Base-by-base conservation (phyloP, 768 basidiomycete species). In the Leccinum variicolor region DNA sequence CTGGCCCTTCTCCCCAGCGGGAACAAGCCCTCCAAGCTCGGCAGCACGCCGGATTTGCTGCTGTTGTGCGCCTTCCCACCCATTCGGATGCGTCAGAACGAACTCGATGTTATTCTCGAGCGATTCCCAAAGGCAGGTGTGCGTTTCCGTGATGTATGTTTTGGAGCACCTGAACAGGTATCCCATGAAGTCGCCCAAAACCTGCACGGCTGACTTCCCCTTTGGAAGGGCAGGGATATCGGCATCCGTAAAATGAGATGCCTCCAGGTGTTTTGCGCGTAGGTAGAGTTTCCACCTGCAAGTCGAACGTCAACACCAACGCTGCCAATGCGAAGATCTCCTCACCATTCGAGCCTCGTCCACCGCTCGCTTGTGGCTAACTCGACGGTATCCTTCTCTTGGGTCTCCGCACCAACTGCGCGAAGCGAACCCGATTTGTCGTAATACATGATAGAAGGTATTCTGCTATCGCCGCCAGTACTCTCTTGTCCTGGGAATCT, bases 11-110 rank as follows among this genome's bases (percentile, higher is more conserved):
- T 64, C 60, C 53, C 66, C 75, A 41, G 78, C 67, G 1, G 75
- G 71, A 49, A 86, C 70, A 9, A 87, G 73, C 6, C 81, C 80
- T 2, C 81, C 84, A 17, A 65, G 63, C 15, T 81, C 73, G 14
- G 61, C 82, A 10, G 84, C 85, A 41, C 64, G 61, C 4, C 85
- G 78, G 74, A 86, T 81, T 57, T 77, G 72, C 26, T 69, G 69
- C 57, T 86, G 85, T 61, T 86, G 85, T 1, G 66, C 66, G 3
- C 82, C 81, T 58, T 80, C 84, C 85, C 84, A 87, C 0, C 81
- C 84, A 59, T 85, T 86, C 1, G 85, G 85, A 58, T 85, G 84
- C 1, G 78, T 77, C 10, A 86, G 71, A 8, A 87, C 72, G 52
- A 81, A 81, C 34, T 82, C 76, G 28, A 81, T 78, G 13, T 60